These are phyloP conservation scores for Thalia dealbata DNA, from an alignment of 176 grass and related monocot species.

Conservation along the genomic window DNA sequence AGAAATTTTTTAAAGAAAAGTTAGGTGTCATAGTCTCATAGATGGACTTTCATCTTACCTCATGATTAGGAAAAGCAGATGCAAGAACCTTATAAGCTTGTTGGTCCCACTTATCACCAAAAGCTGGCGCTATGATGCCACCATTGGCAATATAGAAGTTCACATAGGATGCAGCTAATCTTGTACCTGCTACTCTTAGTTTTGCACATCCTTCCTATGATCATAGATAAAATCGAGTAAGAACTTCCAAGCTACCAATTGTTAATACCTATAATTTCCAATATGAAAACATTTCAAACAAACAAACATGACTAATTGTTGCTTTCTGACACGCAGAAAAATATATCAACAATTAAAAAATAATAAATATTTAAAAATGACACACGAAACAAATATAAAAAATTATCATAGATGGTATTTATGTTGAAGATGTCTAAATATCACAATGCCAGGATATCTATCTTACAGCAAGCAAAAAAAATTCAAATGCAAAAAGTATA, in stretches of 20 bases:
- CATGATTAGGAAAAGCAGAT: slow-evolving; percentile 46
- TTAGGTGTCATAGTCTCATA: not conserved
- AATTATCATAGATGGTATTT: too few species aligned
- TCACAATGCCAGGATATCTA: not conserved
- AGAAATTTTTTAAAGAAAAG: not conserved
- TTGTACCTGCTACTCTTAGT: slow-evolving; percentile 43
- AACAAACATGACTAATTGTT: too few species aligned
- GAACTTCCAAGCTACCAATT: slow-evolving; percentile 1
- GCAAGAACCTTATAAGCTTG: slow-evolving; percentile 41
- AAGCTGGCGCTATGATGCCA: slow-evolving; percentile 60
- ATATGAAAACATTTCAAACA: too few species aligned
- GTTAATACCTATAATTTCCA: not conserved
- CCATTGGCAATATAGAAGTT: slow-evolving; percentile 83
- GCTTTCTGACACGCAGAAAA: too few species aligned
- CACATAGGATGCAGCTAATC: slow-evolving; percentile 75
- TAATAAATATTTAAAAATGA: too few species aligned
- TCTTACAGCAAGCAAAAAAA: not conserved
- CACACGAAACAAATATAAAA: too few species aligned
- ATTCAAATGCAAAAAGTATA: slow-evolving; percentile 13
- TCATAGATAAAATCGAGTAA: not conserved
- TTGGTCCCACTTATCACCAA: slow-evolving; percentile 52
- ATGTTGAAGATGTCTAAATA: not conserved
- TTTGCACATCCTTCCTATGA: slow-evolving; percentile 47
- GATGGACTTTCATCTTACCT: slow-evolving; percentile 30
- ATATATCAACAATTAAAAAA: too few species aligned